Base-by-base conservation (phyloP, 139 green algal genomes). In the Pseudopediastrum boryanum region DNA sequence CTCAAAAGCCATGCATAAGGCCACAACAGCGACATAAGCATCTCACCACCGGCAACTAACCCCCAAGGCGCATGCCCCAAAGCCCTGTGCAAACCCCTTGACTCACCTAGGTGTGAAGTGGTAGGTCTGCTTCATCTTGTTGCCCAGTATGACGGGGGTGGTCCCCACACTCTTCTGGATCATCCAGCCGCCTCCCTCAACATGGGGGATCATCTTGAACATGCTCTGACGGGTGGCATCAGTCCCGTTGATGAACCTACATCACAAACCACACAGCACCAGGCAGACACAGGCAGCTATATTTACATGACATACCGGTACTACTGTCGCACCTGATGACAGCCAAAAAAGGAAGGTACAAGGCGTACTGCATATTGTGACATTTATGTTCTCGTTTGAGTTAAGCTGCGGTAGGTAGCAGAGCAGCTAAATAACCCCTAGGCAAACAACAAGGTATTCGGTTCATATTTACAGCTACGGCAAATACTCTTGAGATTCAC, bases 131-230 rank as follows among this genome's bases (percentile, higher is more conserved):
- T 73, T 77, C 39, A 89, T 74, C 66, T 79, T 84, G 59, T 50
- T 36, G 44, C 58, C 85, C 35, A 88, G 43, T 29, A 90, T 83
- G 56, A 86, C 73, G 5, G 85, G 85, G 13, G 85, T 90, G 58
- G 65, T 86, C 52, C 85, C 85, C 12, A 88, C 83, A 0, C 41
- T 38, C 80, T 88, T 79, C 71, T 80, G 71, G 36, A 88, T 44
- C 64, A 88, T 38, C 85, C 85, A 90, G 74, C 74, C 73, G 74
- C 74, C 74, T 33, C 50, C 59, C 58, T 81, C 74, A 19, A 81
- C 35, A 66, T 85, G 81, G 21, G 85, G 85, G 27, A 90, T 84
- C n/a, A 90, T 78, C 61, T 90, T 90, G 54, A 90, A 64, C 39
- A 83, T 80, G 31, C 19, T 63, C 72, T 78, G 79, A 61, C 85